These are phyloP conservation scores for Pyrenopolyporus hunteri DNA, from an alignment of 495 filamentous ascomycete genomes.

Conservation along the genomic window DNA sequence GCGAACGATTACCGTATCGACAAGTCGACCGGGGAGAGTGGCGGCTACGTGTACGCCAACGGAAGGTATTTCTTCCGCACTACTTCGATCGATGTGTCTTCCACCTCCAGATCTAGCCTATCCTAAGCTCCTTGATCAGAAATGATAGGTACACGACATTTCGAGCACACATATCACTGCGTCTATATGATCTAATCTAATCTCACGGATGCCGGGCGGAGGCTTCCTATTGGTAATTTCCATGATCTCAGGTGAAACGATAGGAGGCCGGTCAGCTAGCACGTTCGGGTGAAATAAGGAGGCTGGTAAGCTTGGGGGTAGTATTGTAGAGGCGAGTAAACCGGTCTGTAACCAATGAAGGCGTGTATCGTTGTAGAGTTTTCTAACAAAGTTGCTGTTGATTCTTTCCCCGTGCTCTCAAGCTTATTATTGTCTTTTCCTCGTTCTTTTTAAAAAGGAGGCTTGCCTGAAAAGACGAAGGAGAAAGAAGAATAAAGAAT, in stretches of 20 bases:
- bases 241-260: background rate
- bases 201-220: background rate
- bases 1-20: background rate
- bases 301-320: constrained; percentile 16
- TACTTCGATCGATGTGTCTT: background rate
- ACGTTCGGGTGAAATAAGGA: constrained; percentile 12
- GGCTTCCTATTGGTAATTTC: background rate
- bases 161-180: background rate
- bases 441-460: no score
- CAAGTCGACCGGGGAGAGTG: background rate
- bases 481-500: no score
- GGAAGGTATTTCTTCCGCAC: background rate
- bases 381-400: no score
- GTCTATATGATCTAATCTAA: constrained; percentile 14
- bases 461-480: no score
- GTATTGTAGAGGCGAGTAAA: background rate
- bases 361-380: no score
- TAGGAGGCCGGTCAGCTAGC: background rate
- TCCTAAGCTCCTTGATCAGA: background rate
- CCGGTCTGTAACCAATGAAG: background rate
- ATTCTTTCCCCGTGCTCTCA: no score
- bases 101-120: background rate
- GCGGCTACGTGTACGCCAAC: background rate
- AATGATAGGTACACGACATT: constrained; percentile 15
- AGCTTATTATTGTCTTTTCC: no score